Percentiles rank a stretch among this genome's conserved stretches.
Evolutionary conservation across 345 rosid species (phyloP).

Genomic region (Gossypium arboreum): DNA sequence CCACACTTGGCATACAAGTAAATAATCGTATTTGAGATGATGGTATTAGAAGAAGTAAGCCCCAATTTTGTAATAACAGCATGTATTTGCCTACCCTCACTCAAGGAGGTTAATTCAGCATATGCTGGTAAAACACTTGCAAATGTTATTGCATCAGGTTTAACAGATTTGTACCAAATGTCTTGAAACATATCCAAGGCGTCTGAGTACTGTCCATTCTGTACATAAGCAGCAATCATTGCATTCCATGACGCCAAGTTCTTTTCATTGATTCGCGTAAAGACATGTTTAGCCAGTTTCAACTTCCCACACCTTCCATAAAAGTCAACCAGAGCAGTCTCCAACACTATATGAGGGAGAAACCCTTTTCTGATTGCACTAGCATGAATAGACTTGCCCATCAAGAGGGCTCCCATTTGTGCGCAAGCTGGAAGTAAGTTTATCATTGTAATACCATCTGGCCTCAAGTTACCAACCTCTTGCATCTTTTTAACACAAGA

Average conservation of each 20-base stretch:
- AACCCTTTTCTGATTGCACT: conserved; percentile 55
- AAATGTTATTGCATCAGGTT: conserved; percentile 54
- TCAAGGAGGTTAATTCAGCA: conserved; percentile 49
- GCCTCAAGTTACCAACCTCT: conserved; percentile 36
- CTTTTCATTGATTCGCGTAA: conserved; percentile 41
- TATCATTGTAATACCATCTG: conserved; percentile 58
- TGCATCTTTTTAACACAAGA: conserved; percentile 51
- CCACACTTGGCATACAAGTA: conserved; percentile 74
- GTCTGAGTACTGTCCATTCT: conserved; percentile 39
- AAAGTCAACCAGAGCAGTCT: conserved; percentile 64
- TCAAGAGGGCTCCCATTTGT: conserved; percentile 33
- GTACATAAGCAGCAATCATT: conserved; percentile 57
- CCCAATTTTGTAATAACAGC: conserved; percentile 39
- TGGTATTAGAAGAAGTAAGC: conserved; percentile 30
- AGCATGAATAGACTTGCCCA: conserved; percentile 59
- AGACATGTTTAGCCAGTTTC: conserved; percentile 43
- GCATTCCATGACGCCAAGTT: conserved; percentile 68
- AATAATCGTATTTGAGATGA: conserved; percentile 54
- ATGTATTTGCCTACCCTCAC: conserved; percentile 58
- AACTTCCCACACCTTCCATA: conserved; percentile 48
- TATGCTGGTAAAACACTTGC: conserved; percentile 63
- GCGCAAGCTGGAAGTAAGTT: conserved; percentile 65
- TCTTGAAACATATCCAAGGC: conserved; percentile 51
- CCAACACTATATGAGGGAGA: conserved; percentile 60
- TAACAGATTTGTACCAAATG: conserved; percentile 34